Conservation (phyloP, 2,329 filamentous ascomycete genomes). For the Aspergillus niger region DNA sequence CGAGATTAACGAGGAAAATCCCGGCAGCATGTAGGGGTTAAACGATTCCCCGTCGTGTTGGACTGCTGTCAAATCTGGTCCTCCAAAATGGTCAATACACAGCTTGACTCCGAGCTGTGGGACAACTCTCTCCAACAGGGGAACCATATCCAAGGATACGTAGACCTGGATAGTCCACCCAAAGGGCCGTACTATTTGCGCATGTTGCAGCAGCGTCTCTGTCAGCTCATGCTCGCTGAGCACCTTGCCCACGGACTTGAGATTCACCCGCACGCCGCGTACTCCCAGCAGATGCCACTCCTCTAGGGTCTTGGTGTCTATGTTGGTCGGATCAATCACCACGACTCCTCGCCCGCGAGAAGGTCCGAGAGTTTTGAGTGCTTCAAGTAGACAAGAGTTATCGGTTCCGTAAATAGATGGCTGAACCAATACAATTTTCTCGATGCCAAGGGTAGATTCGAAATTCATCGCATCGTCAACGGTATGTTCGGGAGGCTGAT, state of each 20-base stretch:
- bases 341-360: conserved; percentile 58
- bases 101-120: conserved; percentile 54
- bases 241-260: conserved; percentile 55
- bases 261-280: conserved; percentile 61
- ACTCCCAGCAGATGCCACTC: conserved; percentile 61
- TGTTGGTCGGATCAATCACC: conserved; percentile 54
- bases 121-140: conserved; percentile 53
- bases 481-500: conserved; percentile 54
- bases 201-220: conserved; percentile 50
- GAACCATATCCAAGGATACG: conserved; percentile 54
- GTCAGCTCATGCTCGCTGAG: conserved; percentile 47
- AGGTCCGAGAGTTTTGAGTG: conserved; percentile 53
- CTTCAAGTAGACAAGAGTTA: conserved; percentile 61
- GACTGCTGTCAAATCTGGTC: conserved; percentile 42
- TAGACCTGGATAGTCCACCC: conserved; percentile 63
- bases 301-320: conserved; percentile 43
- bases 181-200: conserved; percentile 52
- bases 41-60: conserved; percentile 17
- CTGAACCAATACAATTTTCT: conserved; percentile 62
- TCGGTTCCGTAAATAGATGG: conserved; percentile 64
- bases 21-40: conserved; percentile 51
- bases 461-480: conserved; percentile 56
- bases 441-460: conserved; percentile 53
- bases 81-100: conserved; percentile 63
- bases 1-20: conserved; percentile 53